phyloP scores from a whole-genome alignment of 148 eudicot genomes.

The Nyssa sinensis region DNA sequence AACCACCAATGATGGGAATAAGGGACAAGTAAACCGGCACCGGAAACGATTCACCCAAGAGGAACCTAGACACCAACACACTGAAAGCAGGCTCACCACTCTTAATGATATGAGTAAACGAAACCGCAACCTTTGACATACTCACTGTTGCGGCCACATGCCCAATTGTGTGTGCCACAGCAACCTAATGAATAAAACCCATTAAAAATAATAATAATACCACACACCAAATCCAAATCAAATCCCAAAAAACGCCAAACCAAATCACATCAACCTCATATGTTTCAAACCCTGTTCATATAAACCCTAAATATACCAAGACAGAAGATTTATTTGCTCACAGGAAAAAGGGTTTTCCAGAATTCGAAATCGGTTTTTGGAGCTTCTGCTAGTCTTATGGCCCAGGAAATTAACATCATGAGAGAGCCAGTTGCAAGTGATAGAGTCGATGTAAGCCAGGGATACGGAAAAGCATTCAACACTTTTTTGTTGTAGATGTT shows the following conservation, averaged over 20 bases:
- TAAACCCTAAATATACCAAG: neutral
- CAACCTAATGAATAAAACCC: slow-evolving; percentile 58
- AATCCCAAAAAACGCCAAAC: neutral
- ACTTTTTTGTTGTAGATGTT: slow-evolving; percentile 94
- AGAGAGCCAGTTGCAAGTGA: slow-evolving; percentile 88
- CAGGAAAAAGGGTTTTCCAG: slow-evolving; percentile 88
- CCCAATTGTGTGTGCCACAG: slow-evolving; percentile 95
- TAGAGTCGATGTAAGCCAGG: slow-evolving; percentile 91
- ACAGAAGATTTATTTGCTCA: slow-evolving; percentile 26
- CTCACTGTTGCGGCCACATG: slow-evolving; percentile 98
- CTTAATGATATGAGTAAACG: slow-evolving; percentile 95
- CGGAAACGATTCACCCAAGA: slow-evolving; percentile 84
- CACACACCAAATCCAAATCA: neutral
- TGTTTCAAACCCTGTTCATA: neutral
- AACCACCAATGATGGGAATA: slow-evolving; percentile 91
- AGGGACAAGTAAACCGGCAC: slow-evolving; percentile 76
- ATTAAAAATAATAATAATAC: neutral
- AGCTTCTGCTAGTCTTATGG: slow-evolving; percentile 57
- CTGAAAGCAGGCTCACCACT: slow-evolving; percentile 98
- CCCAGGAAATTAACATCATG: slow-evolving; percentile 92
- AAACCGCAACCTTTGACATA: slow-evolving; percentile 98
- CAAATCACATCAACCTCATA: neutral
- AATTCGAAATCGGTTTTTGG: slow-evolving; percentile 81
- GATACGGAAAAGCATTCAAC: slow-evolving; percentile 86
- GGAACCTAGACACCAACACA: slow-evolving; percentile 80